Evolutionary conservation across 371 early-diverging fungal species (phyloP).

Genomic region (Apophysomyces sp.): DNA sequence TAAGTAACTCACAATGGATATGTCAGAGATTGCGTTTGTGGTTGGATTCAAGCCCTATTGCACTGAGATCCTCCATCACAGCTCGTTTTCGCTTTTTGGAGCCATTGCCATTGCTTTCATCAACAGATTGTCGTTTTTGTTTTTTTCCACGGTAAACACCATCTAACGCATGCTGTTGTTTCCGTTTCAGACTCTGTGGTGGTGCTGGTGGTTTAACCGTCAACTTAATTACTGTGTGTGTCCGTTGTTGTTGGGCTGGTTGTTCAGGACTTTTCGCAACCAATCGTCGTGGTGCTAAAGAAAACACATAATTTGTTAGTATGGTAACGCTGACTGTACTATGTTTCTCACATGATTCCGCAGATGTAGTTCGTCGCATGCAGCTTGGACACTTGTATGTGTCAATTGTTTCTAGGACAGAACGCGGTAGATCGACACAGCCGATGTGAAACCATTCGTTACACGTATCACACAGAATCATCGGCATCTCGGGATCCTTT

Average conservation of each 20-base stretch:
- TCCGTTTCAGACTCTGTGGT: background rate
- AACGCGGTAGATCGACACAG: constrained; percentile 39
- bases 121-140: background rate
- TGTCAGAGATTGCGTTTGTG: background rate
- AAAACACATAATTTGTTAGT: background rate
- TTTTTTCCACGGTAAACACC: background rate
- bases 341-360: background rate
- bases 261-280: background rate
- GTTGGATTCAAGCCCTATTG: background rate
- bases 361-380: background rate
- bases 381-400: constrained; percentile 22
- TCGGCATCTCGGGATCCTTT: constrained; percentile 25
- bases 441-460: constrained; percentile 56
- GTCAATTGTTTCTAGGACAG: constrained; percentile 20
- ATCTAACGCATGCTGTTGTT: background rate
- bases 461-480: constrained; percentile 63
- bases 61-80: background rate
- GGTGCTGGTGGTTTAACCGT: constrained; percentile 10
- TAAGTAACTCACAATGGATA: background rate
- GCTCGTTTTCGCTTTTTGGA: background rate
- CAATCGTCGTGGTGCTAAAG: background rate
- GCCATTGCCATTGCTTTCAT: background rate
- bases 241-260: background rate
- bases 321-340: too few species aligned
- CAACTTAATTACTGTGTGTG: constrained; percentile 5